Evolutionary conservation across 306 rosid genomes (phyloP).

Genomic region (Heteromeles arbutifolia): DNA sequence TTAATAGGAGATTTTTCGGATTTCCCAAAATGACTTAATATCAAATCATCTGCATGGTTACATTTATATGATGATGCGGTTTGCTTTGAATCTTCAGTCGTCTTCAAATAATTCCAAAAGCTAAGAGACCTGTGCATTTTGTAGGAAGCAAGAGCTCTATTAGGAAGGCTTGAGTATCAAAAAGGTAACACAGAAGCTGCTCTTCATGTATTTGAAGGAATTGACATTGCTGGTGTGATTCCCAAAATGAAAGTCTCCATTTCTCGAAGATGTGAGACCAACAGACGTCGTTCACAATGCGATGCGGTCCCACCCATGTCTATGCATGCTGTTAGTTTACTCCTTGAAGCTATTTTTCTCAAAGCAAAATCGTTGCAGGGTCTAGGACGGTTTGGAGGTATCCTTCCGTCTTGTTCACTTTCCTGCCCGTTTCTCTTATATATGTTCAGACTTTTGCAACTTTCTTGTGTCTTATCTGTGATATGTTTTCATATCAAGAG

Average conservation of each 20-base stretch:
- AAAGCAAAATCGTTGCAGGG: slow-evolving; percentile 73
- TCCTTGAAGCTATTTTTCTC: slow-evolving; percentile 83
- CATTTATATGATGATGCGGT: slow-evolving; percentile 1
- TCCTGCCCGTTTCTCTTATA: background rate
- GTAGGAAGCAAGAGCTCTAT: slow-evolving; percentile 93
- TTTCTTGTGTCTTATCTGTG: background rate
- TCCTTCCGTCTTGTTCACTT: slow-evolving; percentile 3
- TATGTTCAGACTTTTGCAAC: background rate
- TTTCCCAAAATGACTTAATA: background rate
- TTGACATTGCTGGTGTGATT: slow-evolving; percentile 65
- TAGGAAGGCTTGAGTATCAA: slow-evolving; percentile 93
- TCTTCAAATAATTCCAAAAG: background rate
- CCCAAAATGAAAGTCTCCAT: slow-evolving; percentile 63
- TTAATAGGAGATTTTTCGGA: background rate
- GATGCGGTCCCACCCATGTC: slow-evolving; percentile 69
- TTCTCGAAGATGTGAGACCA: slow-evolving; percentile 51
- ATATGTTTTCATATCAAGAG: background rate
- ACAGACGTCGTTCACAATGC: slow-evolving; percentile 47
- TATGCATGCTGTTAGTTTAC: slow-evolving; percentile 78
- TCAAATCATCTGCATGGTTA: background rate
- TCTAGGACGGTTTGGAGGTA: slow-evolving; percentile 85
- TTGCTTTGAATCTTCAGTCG: slow-evolving; percentile 1
- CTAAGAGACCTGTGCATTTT: slow-evolving; percentile 13
- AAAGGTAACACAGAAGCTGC: slow-evolving; percentile 84
- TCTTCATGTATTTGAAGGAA: slow-evolving; percentile 93